Base-by-base conservation (phyloP, 345 rosid species). In the Gossypium stocksii region DNA sequence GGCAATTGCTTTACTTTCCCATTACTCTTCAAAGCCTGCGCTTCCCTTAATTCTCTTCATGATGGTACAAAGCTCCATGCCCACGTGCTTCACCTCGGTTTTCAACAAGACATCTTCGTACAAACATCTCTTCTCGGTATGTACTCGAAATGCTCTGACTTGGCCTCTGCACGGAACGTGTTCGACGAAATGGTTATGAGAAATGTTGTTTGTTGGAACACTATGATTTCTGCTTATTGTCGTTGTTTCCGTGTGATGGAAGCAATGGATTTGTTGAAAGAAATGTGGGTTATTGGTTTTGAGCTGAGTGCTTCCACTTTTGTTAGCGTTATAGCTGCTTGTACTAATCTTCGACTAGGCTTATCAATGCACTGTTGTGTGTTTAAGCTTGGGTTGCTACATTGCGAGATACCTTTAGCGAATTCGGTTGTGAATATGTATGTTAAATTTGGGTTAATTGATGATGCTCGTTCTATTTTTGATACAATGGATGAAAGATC, bases 401-500 rank as follows among this genome's bases (percentile, higher is more conserved):
- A 60, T 27, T 16, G 29, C 23, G 82, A 79, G 58, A 34, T 79
- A 17, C 69, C 79, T 62, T 67, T 82, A 34, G 52, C 73, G 41
- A 82, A 82, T 77, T 74, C 85, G 3, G 11, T 80, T 14, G 73
- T 82, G 76, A 64, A 66, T 4, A 67, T 80, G 81, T 72, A 77
- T 65, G 62, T 77, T 5, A 82, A 71, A 57, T 59, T 46, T 23
- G 81, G 76, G 41, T 64, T 58, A 49, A 53, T 77, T 52, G 59
- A 16, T 56, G 73, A 69, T 49, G 85, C 85, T 68, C 73, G 79
- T 75, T 73, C 72, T 0, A 6, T 80, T 25, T 73, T 82, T 25
- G 74, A 77, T 68, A 20, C 54, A 51, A 74, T 82, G 79, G 25
- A 29, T 49, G 79, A 77, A 23, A 67, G 23, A 68, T 79, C 83